Base-by-base conservation (phyloP, 305 asterid species). In the Plantago lanceolata region DNA sequence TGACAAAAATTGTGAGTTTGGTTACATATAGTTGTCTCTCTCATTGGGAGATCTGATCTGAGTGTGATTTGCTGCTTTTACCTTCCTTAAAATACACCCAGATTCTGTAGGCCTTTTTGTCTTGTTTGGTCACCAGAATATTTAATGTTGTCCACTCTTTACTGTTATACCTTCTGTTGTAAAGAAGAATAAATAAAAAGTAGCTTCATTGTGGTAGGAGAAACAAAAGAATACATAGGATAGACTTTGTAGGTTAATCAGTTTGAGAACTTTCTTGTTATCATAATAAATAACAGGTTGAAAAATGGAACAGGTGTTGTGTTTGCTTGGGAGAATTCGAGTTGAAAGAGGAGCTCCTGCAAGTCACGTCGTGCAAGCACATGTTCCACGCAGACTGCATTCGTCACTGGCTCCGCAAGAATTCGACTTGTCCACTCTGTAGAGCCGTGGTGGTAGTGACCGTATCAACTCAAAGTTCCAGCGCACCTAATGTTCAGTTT, bases 271-370 rank as follows among this genome's bases (percentile, higher is more conserved):
- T n/a, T n/a, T n/a, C n/a, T n/a, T n/a, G n/a, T n/a, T n/a, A n/a
- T n/a, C n/a, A n/a, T n/a, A 35, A 35, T 11, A 11, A 35, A 6
- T 6, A 11, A 35, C 8, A 35, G 44, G 44, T 40, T 40, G 21
- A 43, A 19, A 43, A 20, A 59, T 9, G 59, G 19, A 55, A 18
- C 82, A 88, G 96, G 80, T 89, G 96, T 43, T 82, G 95, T 55
- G 93, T 89, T 31, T 89, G 96, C 61, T 73, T 89, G 67, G 96
- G 95, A 66, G 96, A 89, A 47, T 86, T 81, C 51, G 86, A 82
- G 73, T 4, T 73, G 75, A 77, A 81, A 51, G 95, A 84, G 45
- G 90, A 85, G 70, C 33, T 88, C 57, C 72, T 83, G 33, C 81
- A 82, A 68, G 82, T 88, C 19, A 69, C 78, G 37, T 61, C 75